Percentiles rank a stretch among this genome's conserved stretches.
These are phyloP conservation scores for Parathielavia appendiculata DNA, from an alignment of 495 filamentous ascomycete genomes.

Conservation along the genomic window DNA sequence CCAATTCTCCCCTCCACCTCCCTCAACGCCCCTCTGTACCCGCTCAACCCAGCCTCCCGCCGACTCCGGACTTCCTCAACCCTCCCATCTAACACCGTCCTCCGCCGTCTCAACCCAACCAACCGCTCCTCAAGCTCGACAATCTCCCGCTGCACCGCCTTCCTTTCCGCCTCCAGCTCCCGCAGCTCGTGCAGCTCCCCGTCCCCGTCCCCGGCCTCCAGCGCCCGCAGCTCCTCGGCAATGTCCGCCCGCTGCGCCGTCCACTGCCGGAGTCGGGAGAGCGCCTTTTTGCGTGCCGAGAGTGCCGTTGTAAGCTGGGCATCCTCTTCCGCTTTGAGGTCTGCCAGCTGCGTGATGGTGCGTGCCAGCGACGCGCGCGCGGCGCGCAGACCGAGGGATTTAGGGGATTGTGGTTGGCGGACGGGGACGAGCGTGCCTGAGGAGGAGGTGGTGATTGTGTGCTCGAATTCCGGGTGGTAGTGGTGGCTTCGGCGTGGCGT, in stretches of 20 bases:
- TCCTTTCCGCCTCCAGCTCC: conserved; percentile 47
- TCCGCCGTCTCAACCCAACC: conserved; percentile 59
- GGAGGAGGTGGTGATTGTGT: conserved; percentile 24
- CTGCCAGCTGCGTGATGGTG: conserved; percentile 66
- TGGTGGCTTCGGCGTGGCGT: neutral
- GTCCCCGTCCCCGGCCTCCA: conserved; percentile 36
- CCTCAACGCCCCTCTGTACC: conserved; percentile 45
- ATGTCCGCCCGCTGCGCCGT: conserved; percentile 47
- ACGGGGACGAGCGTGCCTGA: conserved; percentile 50
- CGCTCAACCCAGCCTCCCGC: conserved; percentile 47
- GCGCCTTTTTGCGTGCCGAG: conserved; percentile 50
- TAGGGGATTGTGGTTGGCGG: conserved; percentile 57
- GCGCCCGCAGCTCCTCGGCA: conserved; percentile 36
- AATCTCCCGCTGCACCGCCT: conserved; percentile 55
- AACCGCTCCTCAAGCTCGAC: conserved; percentile 55
- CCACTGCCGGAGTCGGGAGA: conserved; percentile 59
- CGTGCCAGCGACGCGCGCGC: conserved; percentile 67
- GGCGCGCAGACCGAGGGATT: conserved; percentile 53
- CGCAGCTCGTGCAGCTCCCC: conserved; percentile 53
- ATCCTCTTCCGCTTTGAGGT: conserved; percentile 67
- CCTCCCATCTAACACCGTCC: conserved; percentile 55
- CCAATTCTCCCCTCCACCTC: conserved; percentile 77
- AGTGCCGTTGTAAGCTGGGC: conserved; percentile 55
- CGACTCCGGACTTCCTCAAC: conserved; percentile 60
- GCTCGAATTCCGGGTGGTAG: conserved; percentile 26